Evolutionary conservation across 257 asterid genomes (phyloP).

Genomic region (Solanum habrochaites): DNA sequence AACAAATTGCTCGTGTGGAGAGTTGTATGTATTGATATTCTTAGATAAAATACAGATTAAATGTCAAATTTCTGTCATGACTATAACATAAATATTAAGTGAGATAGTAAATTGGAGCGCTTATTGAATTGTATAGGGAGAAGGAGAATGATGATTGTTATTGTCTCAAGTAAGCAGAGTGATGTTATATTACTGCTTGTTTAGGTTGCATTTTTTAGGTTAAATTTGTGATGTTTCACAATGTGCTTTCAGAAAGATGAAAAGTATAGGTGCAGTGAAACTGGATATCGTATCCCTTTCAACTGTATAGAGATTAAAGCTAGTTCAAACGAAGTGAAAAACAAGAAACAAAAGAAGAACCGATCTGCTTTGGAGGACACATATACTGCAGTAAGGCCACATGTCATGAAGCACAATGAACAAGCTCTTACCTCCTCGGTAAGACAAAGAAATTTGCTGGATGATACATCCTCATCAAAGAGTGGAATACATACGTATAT

Average conservation of each 20-base stretch:
- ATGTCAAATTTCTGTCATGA: background rate
- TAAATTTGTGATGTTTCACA: background rate
- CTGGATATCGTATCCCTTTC: conserved; percentile 89
- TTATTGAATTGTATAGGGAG: background rate
- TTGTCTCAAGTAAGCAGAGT: background rate
- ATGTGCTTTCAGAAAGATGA: conserved; percentile 46
- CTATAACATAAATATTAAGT: background rate
- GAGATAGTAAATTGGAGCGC: background rate
- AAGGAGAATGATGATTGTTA: background rate
- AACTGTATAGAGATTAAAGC: conserved; percentile 52
- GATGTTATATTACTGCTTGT: background rate
- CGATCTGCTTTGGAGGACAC: conserved; percentile 52
- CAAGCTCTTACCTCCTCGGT: conserved; percentile 12
- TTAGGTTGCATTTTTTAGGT: background rate
- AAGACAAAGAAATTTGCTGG: conserved; percentile 43
- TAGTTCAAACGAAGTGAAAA: conserved; percentile 26
- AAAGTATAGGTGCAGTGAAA: conserved; percentile 81
- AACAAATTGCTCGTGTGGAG: background rate
- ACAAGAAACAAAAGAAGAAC: conserved; percentile 18
- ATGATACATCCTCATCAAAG: conserved; percentile 31
- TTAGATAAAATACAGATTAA: background rate
- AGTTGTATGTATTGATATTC: background rate
- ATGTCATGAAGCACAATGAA: background rate
- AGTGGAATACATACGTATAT: conserved; percentile 33
- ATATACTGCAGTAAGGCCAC: conserved; percentile 11